A percentile compares a stretch with the other conserved stretches of the same genome.
Conservation (phyloP, 352 stramenopile species). For the Phytophthora pistaciae region DNA sequence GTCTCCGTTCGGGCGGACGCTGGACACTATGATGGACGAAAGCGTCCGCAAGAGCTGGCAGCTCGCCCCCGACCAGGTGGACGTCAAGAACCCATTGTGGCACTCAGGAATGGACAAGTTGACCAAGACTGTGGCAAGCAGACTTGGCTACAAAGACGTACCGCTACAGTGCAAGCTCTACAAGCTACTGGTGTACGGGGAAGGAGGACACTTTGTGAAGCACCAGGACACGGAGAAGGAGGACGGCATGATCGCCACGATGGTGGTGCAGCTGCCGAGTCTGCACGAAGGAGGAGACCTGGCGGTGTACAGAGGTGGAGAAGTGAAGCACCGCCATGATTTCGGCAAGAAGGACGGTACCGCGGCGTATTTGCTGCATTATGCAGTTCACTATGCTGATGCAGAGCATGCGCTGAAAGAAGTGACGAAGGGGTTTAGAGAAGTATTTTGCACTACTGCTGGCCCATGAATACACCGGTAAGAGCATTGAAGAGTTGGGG, state of each 20-base stretch:
- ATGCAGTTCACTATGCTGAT: constrained; percentile 36
- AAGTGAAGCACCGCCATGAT: constrained; percentile 19
- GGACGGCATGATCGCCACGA: constrained; percentile 57
- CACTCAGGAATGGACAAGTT: constrained; percentile 7
- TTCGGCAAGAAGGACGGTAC: constrained; percentile 28
- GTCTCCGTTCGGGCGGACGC: neutral
- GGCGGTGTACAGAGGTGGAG: constrained; percentile 16
- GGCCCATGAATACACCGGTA: too few species aligned
- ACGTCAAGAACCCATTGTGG: constrained; percentile 18
- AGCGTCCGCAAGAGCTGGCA: constrained; percentile 17
- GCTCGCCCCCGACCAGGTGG: neutral
- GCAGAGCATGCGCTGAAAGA: constrained; percentile 35
- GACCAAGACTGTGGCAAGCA: constrained; percentile 8
- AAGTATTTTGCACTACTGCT: too few species aligned
- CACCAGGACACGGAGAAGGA: constrained; percentile 69
- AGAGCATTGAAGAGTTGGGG: too few species aligned
- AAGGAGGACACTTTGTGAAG: constrained; percentile 47
- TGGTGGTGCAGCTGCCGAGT: constrained; percentile 47
- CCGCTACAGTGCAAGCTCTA: constrained; percentile 27
- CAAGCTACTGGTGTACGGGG: constrained; percentile 55
- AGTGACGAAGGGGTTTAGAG: constrained; percentile 25
- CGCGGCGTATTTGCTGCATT: constrained; percentile 20
- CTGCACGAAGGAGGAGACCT: constrained; percentile 31
- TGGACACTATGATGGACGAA: constrained; percentile 15
- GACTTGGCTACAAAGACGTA: constrained; percentile 20